Percentiles rank a stretch among this genome's conserved stretches.
Evolutionary conservation across 1,284 basidiomycete species (phyloP).

Genomic region (Rhodotorula mucilaginosa): DNA sequence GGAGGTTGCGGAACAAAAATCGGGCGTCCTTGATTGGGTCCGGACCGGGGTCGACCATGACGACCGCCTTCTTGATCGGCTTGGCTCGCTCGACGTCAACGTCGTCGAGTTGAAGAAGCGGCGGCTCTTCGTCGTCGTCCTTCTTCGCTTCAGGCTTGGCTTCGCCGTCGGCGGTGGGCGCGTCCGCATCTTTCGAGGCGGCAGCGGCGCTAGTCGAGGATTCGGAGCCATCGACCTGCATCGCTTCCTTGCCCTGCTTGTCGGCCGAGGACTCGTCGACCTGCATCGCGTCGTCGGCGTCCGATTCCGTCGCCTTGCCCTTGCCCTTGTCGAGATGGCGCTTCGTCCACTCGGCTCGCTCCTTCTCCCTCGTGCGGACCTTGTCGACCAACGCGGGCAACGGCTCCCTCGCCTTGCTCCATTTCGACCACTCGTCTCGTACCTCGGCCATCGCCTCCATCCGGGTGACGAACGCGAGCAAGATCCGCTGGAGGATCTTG

Average conservation of each 20-base stretch:
- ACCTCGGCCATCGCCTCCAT: constrained; percentile 68
- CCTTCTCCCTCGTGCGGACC: constrained; percentile 48
- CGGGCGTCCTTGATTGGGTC: constrained; percentile 65
- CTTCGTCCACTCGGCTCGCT: constrained; percentile 28
- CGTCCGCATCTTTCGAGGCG: constrained; percentile 4
- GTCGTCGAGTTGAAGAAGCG: constrained; percentile 42
- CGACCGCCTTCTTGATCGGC: constrained; percentile 49
- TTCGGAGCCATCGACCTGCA: constrained; percentile 16
- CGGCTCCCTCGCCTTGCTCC: constrained; percentile 34
- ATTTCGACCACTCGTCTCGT: constrained; percentile 44
- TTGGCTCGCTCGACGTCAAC: constrained; percentile 51
- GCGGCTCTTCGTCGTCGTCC: constrained; percentile 48
- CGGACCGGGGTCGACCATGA: constrained; percentile 50
- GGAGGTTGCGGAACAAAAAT: constrained; percentile 79
- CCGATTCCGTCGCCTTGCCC: constrained; percentile 43
- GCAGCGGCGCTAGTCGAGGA: constrained; percentile 8
- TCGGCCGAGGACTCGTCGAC: neutral
- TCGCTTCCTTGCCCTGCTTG: constrained; percentile 10
- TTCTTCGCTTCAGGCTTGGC: constrained; percentile 2
- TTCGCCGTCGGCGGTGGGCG: neutral
- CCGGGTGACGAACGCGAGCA: constrained; percentile 83
- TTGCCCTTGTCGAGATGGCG: constrained; percentile 47
- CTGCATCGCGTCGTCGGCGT: constrained; percentile 1
- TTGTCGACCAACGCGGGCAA: constrained; percentile 56
- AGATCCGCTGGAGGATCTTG: constrained; percentile 67